phyloP scores from a whole-genome alignment of 2,329 filamentous ascomycete genomes.

The Penicillium sp. region DNA sequence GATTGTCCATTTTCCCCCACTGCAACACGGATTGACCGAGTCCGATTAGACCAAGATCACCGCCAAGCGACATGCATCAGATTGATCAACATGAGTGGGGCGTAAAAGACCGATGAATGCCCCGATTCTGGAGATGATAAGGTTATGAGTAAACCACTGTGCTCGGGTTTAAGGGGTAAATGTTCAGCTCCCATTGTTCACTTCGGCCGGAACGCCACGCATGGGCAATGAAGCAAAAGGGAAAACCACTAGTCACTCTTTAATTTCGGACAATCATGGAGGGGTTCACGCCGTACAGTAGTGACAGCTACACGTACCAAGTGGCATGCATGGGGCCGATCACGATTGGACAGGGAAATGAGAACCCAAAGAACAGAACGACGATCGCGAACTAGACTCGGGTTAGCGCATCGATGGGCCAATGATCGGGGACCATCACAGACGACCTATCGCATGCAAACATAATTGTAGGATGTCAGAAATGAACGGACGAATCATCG shows the following conservation, averaged over 20 bases:
- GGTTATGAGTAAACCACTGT: neutral
- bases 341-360: conserved; percentile 3
- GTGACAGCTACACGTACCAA: conserved; percentile 10
- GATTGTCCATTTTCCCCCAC: neutral
- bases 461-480: neutral
- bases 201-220: neutral
- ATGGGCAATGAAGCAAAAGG: neutral
- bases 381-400: neutral
- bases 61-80: conserved; percentile 24
- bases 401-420: conserved; percentile 1
- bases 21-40: neutral
- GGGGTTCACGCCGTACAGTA: neutral
- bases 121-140: conserved; percentile 12
- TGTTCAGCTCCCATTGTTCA: too few species aligned
- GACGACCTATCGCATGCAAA: neutral
- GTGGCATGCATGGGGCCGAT: conserved; percentile 15
- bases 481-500: neutral
- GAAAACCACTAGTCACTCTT: neutral
- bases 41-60: conserved; percentile 6
- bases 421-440: conserved; percentile 16
- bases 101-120: conserved; percentile 16
- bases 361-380: neutral
- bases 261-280: neutral
- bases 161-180: neutral
- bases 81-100: conserved; percentile 24